These are phyloP conservation scores for Colletotrichum tofieldiae DNA, from an alignment of 2,329 filamentous ascomycete species.

Conservation along the genomic window DNA sequence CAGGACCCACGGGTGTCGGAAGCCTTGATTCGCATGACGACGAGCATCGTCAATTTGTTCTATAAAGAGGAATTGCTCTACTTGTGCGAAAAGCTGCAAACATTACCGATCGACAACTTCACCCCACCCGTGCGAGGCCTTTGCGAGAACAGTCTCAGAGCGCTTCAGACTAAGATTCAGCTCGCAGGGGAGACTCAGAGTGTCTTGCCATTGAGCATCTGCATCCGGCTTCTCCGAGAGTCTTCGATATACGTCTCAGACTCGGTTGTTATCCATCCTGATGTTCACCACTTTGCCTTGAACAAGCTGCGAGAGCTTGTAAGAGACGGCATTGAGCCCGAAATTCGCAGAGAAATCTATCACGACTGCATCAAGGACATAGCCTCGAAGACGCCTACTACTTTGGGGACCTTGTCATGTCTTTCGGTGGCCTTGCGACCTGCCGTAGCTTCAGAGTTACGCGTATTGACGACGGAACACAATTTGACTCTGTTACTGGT, in stretches of 20 bases:
- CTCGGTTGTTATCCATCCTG: conserved; percentile 70
- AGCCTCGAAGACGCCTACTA: conserved; percentile 71
- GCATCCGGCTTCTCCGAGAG: conserved; percentile 79
- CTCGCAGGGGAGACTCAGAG: conserved; percentile 53
- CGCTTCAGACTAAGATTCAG: conserved; percentile 62
- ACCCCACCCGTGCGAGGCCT: conserved; percentile 74
- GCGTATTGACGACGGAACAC: conserved; percentile 72
- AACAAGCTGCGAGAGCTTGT: conserved; percentile 75
- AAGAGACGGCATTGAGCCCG: conserved; percentile 64
- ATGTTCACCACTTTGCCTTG: conserved; percentile 76
- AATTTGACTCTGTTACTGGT: conserved; percentile 74
- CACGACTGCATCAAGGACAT: conserved; percentile 79
- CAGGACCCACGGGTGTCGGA: conserved; percentile 89
- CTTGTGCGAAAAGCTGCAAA: conserved; percentile 79
- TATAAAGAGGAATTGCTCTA: conserved; percentile 70
- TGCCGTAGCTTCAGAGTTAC: conserved; percentile 66
- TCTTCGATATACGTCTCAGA: conserved; percentile 72
- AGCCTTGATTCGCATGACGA: conserved; percentile 80
- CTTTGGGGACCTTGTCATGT: conserved; percentile 81
- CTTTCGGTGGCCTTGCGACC: conserved; percentile 66
- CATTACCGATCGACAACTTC: conserved; percentile 75
- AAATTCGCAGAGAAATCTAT: conserved; percentile 76
- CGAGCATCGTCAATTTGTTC: conserved; percentile 64
- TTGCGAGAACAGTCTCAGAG: conserved; percentile 70
- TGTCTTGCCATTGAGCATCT: conserved; percentile 65